phyloP scores from a whole-genome alignment of 306 rosid species.

The Lathyrus sativus region DNA sequence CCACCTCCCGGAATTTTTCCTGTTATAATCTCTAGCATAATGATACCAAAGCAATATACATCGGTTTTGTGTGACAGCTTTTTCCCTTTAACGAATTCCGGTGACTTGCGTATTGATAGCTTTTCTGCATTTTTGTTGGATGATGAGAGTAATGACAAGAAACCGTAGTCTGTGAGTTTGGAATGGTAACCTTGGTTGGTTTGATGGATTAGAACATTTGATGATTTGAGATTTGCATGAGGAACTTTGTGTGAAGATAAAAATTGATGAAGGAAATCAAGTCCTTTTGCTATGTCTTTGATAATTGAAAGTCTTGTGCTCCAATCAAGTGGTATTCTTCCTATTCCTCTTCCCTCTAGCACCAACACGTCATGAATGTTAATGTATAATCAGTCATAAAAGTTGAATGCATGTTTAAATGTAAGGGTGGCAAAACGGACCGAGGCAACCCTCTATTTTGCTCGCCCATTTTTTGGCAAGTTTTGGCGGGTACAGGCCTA shows the following conservation, averaged over 20 bases:
- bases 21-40: constrained; percentile 70
- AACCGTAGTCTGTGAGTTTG: constrained; percentile 66
- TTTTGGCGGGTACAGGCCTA: too few relatives aligned
- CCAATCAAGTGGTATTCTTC: constrained; percentile 65
- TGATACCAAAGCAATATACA: constrained; percentile 70
- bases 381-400: constrained; percentile 5
- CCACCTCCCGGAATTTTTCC: constrained; percentile 63
- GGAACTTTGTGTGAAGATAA: constrained; percentile 64
- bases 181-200: constrained; percentile 42
- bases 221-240: constrained; percentile 69
- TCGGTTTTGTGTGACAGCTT: constrained; percentile 60
- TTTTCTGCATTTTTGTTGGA: constrained; percentile 37
- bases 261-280: constrained; percentile 63
- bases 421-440: too few relatives aligned
- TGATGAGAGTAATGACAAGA: constrained; percentile 49
- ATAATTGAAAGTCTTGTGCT: constrained; percentile 57
- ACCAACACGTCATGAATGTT: constrained; percentile 35
- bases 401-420: too few relatives aligned
- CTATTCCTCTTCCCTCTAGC: constrained; percentile 56
- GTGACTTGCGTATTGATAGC: constrained; percentile 55
- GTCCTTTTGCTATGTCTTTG: constrained; percentile 71
- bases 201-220: constrained; percentile 55
- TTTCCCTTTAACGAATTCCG: constrained; percentile 63
- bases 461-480: too few relatives aligned
- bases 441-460: too few relatives aligned